phyloP scores from a whole-genome alignment of 495 filamentous ascomycete species.

The Penicillium taxi region DNA sequence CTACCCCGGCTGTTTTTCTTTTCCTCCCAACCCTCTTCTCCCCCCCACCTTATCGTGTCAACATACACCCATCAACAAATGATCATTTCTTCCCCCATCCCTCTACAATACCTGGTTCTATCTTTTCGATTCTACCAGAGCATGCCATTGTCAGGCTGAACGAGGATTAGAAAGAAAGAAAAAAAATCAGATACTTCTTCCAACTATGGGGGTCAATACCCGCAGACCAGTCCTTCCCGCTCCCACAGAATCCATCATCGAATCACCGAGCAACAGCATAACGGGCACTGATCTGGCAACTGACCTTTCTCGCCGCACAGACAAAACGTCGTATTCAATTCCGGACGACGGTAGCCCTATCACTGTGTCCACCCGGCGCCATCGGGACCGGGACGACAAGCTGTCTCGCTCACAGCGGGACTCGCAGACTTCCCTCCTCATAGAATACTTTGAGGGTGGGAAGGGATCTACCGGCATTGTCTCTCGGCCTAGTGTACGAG shows the following conservation, averaged over 20 bases:
- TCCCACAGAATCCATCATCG: conserved; percentile 70
- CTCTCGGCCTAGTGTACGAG: conserved; percentile 83
- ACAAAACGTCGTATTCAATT: conserved; percentile 78
- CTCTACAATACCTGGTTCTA: conserved; percentile 8
- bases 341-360: conserved; percentile 93
- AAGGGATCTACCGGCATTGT: conserved; percentile 52
- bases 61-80: conserved; percentile 12
- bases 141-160: conserved; percentile 32
- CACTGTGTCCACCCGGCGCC: conserved; percentile 67
- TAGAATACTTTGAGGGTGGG: conserved; percentile 94
- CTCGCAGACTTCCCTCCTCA: conserved; percentile 88
- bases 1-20: conserved; percentile 8
- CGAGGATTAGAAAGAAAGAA: conserved; percentile 3
- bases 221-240: conserved; percentile 64
- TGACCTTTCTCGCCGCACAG: conserved; percentile 68
- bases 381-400: conserved; percentile 45
- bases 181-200: conserved; percentile 7
- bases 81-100: conserved; percentile 5
- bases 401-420: conserved; percentile 45
- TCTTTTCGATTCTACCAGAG: conserved; percentile 21
- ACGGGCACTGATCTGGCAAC: conserved; percentile 68
- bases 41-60: conserved; percentile 15
- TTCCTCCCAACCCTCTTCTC: conserved; percentile 6
- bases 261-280: conserved; percentile 49
- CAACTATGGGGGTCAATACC: conserved; percentile 64